A percentile compares a stretch with the other conserved stretches of the same genome.
These are phyloP conservation scores for Bigelowiella natans DNA, from an alignment of 78 protist genomes.

Conservation along the genomic window DNA sequence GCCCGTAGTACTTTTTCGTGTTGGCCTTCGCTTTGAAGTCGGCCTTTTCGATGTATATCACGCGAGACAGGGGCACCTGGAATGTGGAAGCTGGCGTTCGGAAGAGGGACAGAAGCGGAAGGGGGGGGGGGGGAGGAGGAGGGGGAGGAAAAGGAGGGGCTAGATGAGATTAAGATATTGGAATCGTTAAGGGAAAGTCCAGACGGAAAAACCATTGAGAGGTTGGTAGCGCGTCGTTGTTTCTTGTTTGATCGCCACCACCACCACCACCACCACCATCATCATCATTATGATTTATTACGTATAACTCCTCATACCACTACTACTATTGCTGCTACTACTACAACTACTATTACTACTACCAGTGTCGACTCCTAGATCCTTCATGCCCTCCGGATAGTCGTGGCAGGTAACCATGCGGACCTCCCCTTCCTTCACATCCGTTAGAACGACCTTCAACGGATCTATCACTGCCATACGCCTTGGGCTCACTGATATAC, in stretches of 20 bases:
- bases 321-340: too few relatives aligned
- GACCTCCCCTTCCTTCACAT: background rate
- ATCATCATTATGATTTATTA: too few relatives aligned
- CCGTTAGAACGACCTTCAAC: background rate
- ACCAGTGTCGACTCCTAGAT: background rate
- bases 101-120: conserved; percentile 34
- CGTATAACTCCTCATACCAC: too few relatives aligned
- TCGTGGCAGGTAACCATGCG: background rate
- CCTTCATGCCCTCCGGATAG: background rate
- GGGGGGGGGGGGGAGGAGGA: too few relatives aligned
- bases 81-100: too few relatives aligned
- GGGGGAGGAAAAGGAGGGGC: conserved; percentile 28
- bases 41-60: conserved; percentile 32
- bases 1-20: conserved; percentile 1
- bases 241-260: too few relatives aligned
- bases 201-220: too few relatives aligned
- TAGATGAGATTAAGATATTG: background rate
- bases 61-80: background rate
- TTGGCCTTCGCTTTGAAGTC: conserved; percentile 21
- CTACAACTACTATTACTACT: too few relatives aligned
- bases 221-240: too few relatives aligned
- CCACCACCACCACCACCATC: too few relatives aligned
- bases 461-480: conserved; percentile 29
- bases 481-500: too few relatives aligned
- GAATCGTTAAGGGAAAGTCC: too few relatives aligned